A percentile compares a stretch with the other conserved stretches of the same genome.
phyloP scores from a whole-genome alignment of 177 flowering plant species.

The Vitis hybrid region DNA sequence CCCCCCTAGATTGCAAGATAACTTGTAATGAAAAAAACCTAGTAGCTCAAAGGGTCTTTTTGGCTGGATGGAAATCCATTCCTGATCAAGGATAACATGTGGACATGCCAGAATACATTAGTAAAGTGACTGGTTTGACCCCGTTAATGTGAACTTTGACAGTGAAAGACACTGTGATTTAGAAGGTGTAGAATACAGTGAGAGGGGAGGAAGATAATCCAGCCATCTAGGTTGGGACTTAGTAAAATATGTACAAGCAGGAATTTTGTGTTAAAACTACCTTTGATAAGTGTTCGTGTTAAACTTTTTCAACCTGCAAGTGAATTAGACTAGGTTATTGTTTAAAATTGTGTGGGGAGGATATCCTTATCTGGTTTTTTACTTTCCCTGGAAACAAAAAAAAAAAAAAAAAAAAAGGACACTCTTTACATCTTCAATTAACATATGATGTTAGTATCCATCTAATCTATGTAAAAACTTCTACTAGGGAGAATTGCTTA shows the following conservation, averaged over 20 bases:
- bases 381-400: neutral
- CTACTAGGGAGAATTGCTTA: neutral
- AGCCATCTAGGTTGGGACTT: neutral
- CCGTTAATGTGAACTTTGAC: neutral
- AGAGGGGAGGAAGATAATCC: neutral
- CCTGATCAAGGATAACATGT: neutral
- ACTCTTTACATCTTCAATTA: neutral
- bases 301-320: neutral
- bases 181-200: neutral
- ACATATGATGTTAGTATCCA: neutral
- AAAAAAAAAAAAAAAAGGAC: too few species aligned
- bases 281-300: too few species aligned
- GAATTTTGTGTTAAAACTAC: too few species aligned
- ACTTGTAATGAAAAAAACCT: neutral
- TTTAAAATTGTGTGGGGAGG: neutral
- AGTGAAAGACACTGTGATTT: neutral
- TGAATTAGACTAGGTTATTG: neutral
- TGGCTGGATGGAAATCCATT: constrained; percentile 4
- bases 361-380: neutral
- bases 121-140: neutral
- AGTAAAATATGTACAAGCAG: neutral
- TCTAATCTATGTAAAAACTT: neutral
- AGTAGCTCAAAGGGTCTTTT: neutral
- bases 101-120: neutral
- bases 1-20: neutral